Evolutionary conservation across 2,329 filamentous ascomycete genomes (phyloP).

Genomic region (Emergomyces pasteurianus): DNA sequence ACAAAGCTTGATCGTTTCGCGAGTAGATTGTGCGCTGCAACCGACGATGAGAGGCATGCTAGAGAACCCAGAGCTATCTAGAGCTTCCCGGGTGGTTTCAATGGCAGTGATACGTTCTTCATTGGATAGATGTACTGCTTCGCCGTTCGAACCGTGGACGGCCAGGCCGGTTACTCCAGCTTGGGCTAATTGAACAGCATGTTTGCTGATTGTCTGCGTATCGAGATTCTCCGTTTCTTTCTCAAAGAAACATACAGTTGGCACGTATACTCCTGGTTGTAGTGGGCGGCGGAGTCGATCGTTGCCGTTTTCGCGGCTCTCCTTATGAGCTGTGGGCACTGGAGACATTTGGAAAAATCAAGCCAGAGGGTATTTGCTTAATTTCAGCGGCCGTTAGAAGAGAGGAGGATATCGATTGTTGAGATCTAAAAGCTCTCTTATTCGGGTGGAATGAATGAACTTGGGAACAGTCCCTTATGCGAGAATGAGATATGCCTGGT

Average conservation of each 20-base stretch:
- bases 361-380: background rate
- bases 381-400: background rate
- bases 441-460: background rate
- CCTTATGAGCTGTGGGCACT: constrained; percentile 1
- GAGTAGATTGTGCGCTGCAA: constrained; percentile 68
- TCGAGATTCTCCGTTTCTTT: constrained; percentile 75
- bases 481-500: background rate
- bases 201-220: constrained; percentile 64
- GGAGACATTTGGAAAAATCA: background rate
- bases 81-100: constrained; percentile 65
- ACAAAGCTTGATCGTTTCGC: constrained; percentile 63
- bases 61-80: constrained; percentile 67
- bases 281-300: constrained; percentile 1
- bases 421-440: background rate
- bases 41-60: constrained; percentile 72
- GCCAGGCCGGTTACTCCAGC: constrained; percentile 72
- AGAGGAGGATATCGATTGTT: background rate
- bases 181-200: constrained; percentile 64
- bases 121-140: constrained; percentile 71
- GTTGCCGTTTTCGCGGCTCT: background rate
- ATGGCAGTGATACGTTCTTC: constrained; percentile 68
- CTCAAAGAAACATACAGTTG: constrained; percentile 71
- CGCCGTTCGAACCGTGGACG: constrained; percentile 81
- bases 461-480: background rate
- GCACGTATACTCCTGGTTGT: constrained; percentile 10